phyloP scores from a whole-genome alignment of 495 filamentous ascomycete species.

The Penicillium odoratum region DNA sequence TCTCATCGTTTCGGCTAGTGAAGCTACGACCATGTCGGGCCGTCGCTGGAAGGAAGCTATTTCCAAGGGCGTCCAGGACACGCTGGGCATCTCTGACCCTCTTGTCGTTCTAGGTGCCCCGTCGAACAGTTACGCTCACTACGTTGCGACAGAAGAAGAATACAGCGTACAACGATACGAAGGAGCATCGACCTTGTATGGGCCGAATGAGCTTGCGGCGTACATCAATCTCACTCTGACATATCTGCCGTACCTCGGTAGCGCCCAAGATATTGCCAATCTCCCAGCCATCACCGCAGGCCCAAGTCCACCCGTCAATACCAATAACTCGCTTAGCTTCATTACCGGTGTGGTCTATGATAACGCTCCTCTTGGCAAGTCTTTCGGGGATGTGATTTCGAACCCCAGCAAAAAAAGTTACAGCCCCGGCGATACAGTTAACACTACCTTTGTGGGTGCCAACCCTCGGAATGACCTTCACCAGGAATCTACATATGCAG shows the following conservation, averaged over 20 bases:
- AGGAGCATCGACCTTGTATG: conserved; percentile 92
- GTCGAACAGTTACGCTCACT: conserved; percentile 94
- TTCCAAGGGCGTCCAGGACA: conserved; percentile 48
- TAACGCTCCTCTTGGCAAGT: conserved; percentile 64
- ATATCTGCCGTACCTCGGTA: conserved; percentile 66
- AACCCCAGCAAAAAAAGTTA: conserved; percentile 57
- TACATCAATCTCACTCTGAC: conserved; percentile 83
- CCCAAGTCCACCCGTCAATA: conserved; percentile 77
- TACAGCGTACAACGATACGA: conserved; percentile 91
- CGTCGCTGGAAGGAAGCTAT: conserved; percentile 89
- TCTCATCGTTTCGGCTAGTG: conserved; percentile 84
- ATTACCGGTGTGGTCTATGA: conserved; percentile 80
- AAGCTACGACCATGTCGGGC: conserved; percentile 94
- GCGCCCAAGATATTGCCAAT: conserved; percentile 38
- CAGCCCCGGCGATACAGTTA: conserved; percentile 55
- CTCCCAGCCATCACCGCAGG: conserved; percentile 52
- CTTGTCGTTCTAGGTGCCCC: conserved; percentile 89
- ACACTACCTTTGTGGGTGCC: conserved; percentile 75
- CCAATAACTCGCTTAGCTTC: conserved; percentile 76
- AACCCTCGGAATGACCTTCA: conserved; percentile 88
- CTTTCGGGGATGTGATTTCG: conserved; percentile 70
- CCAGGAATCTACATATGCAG: conserved; percentile 75
- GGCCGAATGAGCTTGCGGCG: conserved; percentile 85
- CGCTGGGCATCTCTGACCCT: conserved; percentile 54
- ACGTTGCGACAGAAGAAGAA: conserved; percentile 91